These are phyloP conservation scores for Prosopis cineraria DNA, from an alignment of 306 rosid species.

Conservation along the genomic window DNA sequence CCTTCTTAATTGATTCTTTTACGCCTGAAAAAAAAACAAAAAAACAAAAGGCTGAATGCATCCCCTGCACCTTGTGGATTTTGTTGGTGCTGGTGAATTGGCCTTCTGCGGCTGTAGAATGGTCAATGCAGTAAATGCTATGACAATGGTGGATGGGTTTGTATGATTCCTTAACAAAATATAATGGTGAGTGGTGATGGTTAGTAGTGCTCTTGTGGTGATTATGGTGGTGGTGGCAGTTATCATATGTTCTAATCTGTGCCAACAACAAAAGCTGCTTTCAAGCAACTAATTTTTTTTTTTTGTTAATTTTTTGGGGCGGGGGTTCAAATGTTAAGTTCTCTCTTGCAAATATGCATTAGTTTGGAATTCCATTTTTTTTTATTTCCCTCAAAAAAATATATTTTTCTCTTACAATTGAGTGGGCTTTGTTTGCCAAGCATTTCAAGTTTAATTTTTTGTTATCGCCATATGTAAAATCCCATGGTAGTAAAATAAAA, in stretches of 20 bases:
- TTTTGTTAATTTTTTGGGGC: too few species aligned
- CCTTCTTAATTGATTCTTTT: too few species aligned
- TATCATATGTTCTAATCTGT: background rate
- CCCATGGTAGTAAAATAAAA: background rate
- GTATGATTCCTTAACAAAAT: background rate
- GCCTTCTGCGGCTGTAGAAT: background rate
- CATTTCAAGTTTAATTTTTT: background rate
- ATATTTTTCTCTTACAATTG: background rate
- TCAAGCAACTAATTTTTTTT: background rate
- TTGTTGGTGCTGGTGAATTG: background rate
- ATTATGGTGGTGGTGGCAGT: background rate
- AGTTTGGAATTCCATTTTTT: background rate
- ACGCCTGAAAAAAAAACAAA: too few species aligned
- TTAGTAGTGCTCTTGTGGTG: background rate
- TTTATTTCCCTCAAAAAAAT: background rate
- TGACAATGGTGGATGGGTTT: background rate
- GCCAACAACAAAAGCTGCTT: background rate
- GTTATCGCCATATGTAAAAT: background rate
- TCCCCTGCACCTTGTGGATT: too few species aligned
- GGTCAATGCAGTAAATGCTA: background rate
- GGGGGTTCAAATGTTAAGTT: too few species aligned
- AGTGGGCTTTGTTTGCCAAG: background rate
- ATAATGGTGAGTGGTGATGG: background rate
- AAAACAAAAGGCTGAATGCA: too few species aligned
- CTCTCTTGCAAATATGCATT: background rate